Evolutionary conservation across 768 basidiomycete species (phyloP).

Genomic region (Mycena latifolia): DNA sequence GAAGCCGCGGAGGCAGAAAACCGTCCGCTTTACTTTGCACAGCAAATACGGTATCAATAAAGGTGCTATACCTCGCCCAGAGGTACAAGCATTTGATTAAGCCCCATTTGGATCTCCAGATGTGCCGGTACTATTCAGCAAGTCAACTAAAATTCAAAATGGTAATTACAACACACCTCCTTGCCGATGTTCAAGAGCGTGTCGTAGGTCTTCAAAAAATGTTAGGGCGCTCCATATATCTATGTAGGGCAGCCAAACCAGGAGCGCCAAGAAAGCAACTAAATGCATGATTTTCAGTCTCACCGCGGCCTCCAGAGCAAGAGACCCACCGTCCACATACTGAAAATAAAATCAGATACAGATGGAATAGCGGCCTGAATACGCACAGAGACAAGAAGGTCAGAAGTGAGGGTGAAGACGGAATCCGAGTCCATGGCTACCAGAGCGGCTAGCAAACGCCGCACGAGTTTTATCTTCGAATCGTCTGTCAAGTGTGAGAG

Average conservation of each 20-base stretch:
- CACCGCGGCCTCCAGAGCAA: too few relatives aligned
- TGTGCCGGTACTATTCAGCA: slow-evolving; percentile 1
- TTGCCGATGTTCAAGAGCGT: slow-evolving; percentile 9
- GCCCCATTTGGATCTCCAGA: slow-evolving; percentile 41
- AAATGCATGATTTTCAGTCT: background rate
- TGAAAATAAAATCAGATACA: background rate
- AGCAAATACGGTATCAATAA: slow-evolving; percentile 37
- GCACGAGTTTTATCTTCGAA: too few relatives aligned
- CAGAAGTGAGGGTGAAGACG: background rate
- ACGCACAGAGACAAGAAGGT: background rate
- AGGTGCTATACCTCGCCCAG: slow-evolving; percentile 42
- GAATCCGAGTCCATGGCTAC: background rate
- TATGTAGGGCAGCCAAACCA: background rate
- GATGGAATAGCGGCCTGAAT: too few relatives aligned
- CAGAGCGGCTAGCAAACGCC: background rate
- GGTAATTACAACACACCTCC: slow-evolving; percentile 4
- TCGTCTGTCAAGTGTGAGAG: too few relatives aligned
- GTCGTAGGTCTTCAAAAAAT: slow-evolving; percentile 20
- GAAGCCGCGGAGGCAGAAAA: background rate
- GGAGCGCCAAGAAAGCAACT: background rate
- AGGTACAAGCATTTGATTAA: slow-evolving; percentile 42
- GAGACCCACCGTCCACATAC: background rate
- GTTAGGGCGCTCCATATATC: background rate
- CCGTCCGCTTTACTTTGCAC: slow-evolving; percentile 27
- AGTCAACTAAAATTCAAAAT: background rate